phyloP scores from a whole-genome alignment of 2,329 filamentous ascomycete genomes.

The Intubia oerlemansii region DNA sequence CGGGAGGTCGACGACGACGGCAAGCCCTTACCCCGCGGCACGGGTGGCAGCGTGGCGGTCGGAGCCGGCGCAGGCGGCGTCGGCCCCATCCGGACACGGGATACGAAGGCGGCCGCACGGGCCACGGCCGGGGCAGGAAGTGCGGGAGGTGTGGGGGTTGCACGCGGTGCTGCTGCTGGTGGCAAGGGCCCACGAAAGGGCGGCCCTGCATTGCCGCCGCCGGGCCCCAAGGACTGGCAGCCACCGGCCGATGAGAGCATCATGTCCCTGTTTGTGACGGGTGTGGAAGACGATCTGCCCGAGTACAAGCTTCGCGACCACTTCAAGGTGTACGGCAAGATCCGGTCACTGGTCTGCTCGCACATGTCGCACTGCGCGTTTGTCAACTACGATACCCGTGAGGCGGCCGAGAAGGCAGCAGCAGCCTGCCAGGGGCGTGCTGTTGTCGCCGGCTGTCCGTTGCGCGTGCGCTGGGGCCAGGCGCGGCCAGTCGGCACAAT shows the following conservation, averaged over 20 bases:
- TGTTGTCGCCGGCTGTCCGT: constrained; percentile 73
- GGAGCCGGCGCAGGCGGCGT: constrained; percentile 39
- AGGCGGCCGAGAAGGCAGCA: constrained; percentile 70
- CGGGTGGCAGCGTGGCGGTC: constrained; percentile 24
- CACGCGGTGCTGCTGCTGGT: constrained; percentile 18
- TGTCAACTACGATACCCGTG: constrained; percentile 74
- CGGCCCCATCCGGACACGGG: constrained; percentile 62
- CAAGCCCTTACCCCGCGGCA: constrained; percentile 16
- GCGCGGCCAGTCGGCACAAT: constrained; percentile 83
- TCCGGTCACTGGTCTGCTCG: constrained; percentile 84
- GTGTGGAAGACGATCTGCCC: constrained; percentile 86
- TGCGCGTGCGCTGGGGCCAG: constrained; percentile 80
- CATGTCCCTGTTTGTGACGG: constrained; percentile 85
- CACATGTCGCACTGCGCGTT: constrained; percentile 97
- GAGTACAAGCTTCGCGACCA: constrained; percentile 81
- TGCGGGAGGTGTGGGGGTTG: too few species aligned
- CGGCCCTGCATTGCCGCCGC: constrained; percentile 55
- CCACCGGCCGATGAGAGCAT: constrained; percentile 72
- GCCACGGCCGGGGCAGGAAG: too few species aligned
- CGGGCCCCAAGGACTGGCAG: constrained; percentile 63
- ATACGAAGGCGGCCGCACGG: constrained; percentile 30
- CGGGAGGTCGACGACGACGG: constrained; percentile 44
- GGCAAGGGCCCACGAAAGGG: constrained; percentile 25
- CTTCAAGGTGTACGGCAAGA: constrained; percentile 72
- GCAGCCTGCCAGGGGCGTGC: constrained; percentile 70